Base-by-base conservation (phyloP, 2,329 filamentous ascomycete species). In the Teratosphaeria pseudoeucalypti region DNA sequence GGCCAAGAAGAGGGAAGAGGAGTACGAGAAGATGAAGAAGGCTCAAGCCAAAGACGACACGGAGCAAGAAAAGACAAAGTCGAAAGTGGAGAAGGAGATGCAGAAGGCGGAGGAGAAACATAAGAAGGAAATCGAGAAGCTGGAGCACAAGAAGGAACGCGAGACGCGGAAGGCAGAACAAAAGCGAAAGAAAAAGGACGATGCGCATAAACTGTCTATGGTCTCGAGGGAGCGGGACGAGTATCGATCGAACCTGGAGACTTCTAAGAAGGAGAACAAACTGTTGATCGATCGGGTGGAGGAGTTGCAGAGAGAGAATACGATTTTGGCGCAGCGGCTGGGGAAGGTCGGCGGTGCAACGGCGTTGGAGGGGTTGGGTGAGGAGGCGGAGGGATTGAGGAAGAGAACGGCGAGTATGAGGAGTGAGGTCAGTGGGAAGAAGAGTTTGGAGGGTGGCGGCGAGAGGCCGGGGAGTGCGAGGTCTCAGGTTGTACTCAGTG, bases 91-190 rank as follows among this genome's bases (percentile, higher is more conserved):
- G 63, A 80, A 79, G 12, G 86, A 90, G 67, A 75, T 88, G 54
- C 76, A 76, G 62, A 87, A 85, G 71, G 74, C 88, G 2, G 83
- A 89, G 63, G 80, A 84, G 63, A 84, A 84, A 74, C 82, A 83
- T 55, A 77, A 78, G 60, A 81, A 79, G 60, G 87, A 90, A 67
- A 78, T 83, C 61, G 78, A 76, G 65, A 87, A 86, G 71, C 80
- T 80, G 1, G 73, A 74, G 58, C 64, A 66, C 55, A 71, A 71
- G 58, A 67, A 68, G 49, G 65, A 66, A n/a, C 71, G 70, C 57
- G 71, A 72, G 55, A 62, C 64, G 19, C 70, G 73, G 32, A 77
- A 77, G 54, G 75, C 76, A 19, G 76, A 79, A 63, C 77, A 77
- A 62, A 74, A 72, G 52, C 68, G 73, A 12, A 74, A 77, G 63